Evolutionary conservation across 306 rosid species (phyloP).

Genomic region (Begonia loranthoides): DNA sequence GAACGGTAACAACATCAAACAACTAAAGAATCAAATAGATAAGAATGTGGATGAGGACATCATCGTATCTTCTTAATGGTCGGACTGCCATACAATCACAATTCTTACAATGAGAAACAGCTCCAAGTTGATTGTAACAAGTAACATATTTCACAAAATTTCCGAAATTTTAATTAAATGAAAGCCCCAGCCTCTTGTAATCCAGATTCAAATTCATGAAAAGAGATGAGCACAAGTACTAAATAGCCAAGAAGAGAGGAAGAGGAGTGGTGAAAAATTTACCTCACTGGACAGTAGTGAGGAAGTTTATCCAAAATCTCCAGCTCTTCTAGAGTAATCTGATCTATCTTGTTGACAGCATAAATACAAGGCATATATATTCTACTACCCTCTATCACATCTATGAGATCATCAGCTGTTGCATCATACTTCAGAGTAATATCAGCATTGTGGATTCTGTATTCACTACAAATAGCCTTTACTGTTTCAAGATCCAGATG

Average conservation of each 20-base stretch:
- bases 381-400: slow-evolving; percentile 93
- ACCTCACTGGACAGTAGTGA: slow-evolving; percentile 96
- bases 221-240: no score
- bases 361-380: slow-evolving; percentile 91
- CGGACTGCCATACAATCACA: no score
- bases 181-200: no score
- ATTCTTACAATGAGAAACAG: no score
- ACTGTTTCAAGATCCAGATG: slow-evolving; percentile 87
- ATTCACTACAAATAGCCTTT: slow-evolving; percentile 92
- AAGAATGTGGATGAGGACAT: background rate
- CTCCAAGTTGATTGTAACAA: no score
- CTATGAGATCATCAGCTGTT: slow-evolving; percentile 93
- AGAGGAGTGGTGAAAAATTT: slow-evolving; percentile 1
- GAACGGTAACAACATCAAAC: slow-evolving; percentile 13
- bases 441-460: slow-evolving; percentile 91
- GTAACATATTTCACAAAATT: no score
- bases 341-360: slow-evolving; percentile 92
- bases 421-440: slow-evolving; percentile 91
- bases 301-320: slow-evolving; percentile 98
- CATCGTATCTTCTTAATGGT: background rate
- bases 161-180: no score
- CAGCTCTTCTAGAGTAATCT: slow-evolving; percentile 91
- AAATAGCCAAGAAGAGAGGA: no score
- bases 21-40: slow-evolving; percentile 5
- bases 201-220: no score